A percentile compares a stretch with the other conserved stretches of the same genome.
phyloP scores from a whole-genome alignment of 2,329 filamentous ascomycete genomes.

The Botrytis elliptica region DNA sequence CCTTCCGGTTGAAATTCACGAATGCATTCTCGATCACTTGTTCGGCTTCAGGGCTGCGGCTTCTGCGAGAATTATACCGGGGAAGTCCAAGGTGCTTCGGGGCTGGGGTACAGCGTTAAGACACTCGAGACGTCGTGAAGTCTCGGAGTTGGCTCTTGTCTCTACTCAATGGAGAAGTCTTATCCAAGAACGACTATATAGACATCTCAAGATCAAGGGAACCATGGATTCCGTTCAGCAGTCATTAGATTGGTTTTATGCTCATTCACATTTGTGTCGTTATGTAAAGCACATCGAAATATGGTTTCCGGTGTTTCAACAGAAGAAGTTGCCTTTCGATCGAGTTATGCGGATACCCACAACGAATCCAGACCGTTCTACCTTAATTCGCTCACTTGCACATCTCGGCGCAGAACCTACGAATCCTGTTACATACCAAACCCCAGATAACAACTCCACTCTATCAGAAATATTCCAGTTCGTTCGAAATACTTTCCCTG shows the following conservation, averaged over 20 bases:
- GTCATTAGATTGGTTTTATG: constrained; percentile 59
- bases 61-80: constrained; percentile 56
- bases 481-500: constrained; percentile 54
- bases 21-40: constrained; percentile 68
- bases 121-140: constrained; percentile 64
- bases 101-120: constrained; percentile 65
- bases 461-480: constrained; percentile 69
- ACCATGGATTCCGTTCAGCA: constrained; percentile 61
- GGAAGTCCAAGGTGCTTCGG: constrained; percentile 50
- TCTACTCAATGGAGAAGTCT: constrained; percentile 62
- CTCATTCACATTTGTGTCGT: constrained; percentile 56
- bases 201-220: constrained; percentile 74
- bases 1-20: constrained; percentile 69
- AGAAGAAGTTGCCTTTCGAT: constrained; percentile 35
- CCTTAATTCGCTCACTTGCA: constrained; percentile 36
- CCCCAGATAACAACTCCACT: constrained; percentile 65
- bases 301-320: constrained; percentile 71
- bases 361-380: constrained; percentile 32
- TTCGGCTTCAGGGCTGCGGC: constrained; percentile 67
- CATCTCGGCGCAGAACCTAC: constrained; percentile 42
- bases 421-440: constrained; percentile 56
- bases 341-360: constrained; percentile 33
- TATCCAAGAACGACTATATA: constrained; percentile 70
- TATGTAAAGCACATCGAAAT: constrained; percentile 73
- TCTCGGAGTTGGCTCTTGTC: constrained; percentile 65